Evolutionary conservation across 2,329 filamentous ascomycete genomes (phyloP), one percentile per base, ranked within the genome.

Genomic region (Ophiostoma sp.): DNA sequence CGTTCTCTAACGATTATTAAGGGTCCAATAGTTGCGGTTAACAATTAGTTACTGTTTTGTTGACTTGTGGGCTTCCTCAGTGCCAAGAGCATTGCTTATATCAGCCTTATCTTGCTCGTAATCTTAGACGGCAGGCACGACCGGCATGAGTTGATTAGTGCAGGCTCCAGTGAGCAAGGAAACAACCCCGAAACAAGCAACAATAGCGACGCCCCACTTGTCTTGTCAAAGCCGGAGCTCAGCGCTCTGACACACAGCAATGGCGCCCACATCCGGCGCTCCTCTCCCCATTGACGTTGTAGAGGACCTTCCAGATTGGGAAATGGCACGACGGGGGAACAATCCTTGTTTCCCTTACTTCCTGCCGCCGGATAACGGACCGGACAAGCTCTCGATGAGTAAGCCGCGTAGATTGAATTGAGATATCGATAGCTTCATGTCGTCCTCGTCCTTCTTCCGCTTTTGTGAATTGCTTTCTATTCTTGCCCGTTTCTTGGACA

Each of bases 281-380:
- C 44, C 20, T 48, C 41, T 48, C 17, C 39, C 17, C 48, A 52
- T 23, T 52, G 17, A 27, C 52, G 52, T 27, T 57, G 33, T 65
- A 27, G 36, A 44, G 35, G 35, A 66, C 64, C 64, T 66, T 39
- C 64, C 64, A 44, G 4, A 66, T 66, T 41, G 64, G 64, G 64
- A 15, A 23, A 66, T 23, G 10, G n/a, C n/a, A 15, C 15, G 23
- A 23, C 10, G n/a, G 52, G n/a, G 52, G 23, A 23, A 52, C n/a
- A 52, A 52, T n/a, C 48, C 52, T 57, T 57, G 23, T 27, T 57
- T 57, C 52, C 52, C 44, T 48, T 48, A 5, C 44, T 57, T 23
- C 52, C n/a, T 27, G n/a, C 8, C 64, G 11, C 65, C 39, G 65
- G 65, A 67, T 67, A 67, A 67, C 65, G n/a, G 65, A 67, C 52